Base-by-base conservation (phyloP, 768 basidiomycete species). In the Zangia roseola region DNA sequence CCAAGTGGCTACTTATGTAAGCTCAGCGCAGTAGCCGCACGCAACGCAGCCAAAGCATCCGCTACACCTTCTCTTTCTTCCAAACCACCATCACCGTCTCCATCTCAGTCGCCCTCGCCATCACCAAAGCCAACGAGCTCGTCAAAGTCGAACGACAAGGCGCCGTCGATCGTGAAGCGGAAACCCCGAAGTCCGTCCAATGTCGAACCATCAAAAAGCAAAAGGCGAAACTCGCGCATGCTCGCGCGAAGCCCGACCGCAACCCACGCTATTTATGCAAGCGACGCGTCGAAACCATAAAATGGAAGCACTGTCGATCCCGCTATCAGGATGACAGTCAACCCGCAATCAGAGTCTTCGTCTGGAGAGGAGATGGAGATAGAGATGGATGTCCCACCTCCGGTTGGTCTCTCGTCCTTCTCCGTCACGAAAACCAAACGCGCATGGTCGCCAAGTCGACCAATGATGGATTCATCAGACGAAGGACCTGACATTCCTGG, bases 1-100 rank as follows among this genome's bases (percentile, higher is more conserved):
- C n/a, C n/a, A n/a, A n/a, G n/a, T n/a, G n/a, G n/a, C n/a, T n/a
- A n/a, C n/a, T n/a, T n/a, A n/a, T n/a, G n/a, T n/a, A n/a, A n/a
- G 86, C 71, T 88, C 43, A 87, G 84, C 59, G 86, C 87, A 3
- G 71, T 90, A 40, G 86, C 86, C 24, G 86, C 85, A 3, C 77
- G 87, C 28, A 87, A 82, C 59, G 83, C 82, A 5, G 74, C 82
- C 33, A 70, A 70, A 53, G 38, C 43, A 45, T 63, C 55, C 21
- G 10, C 36, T 24, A 38, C 49, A 2, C 37, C 50, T n/a, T n/a
- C n/a, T n/a, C 30, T 24, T n/a, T 46, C 58, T 39, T 45, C 61
- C 19, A 53, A 45, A 30, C 51, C 48, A 0, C 24, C 60, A n/a
- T 38, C 57, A 24, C 48, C 43, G 3, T 42, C 50, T 2, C 17